A percentile compares a stretch with the other conserved stretches of the same genome.
These are phyloP conservation scores for Tricholoma matsutake DNA, from an alignment of 768 basidiomycete genomes.

Conservation along the genomic window DNA sequence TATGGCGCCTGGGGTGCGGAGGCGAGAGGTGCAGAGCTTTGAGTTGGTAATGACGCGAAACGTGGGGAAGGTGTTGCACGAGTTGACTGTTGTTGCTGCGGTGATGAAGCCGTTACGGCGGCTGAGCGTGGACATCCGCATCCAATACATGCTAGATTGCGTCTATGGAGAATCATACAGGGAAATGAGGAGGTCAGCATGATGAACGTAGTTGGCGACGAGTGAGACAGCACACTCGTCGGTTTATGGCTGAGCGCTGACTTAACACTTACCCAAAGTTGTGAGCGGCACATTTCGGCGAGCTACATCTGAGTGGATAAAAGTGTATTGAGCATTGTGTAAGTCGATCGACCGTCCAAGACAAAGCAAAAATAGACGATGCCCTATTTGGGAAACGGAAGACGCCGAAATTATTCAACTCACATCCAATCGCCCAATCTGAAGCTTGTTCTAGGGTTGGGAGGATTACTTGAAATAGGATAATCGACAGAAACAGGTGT, in stretches of 20 bases:
- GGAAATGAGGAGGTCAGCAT: slow-evolving; percentile 49
- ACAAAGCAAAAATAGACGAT: slow-evolving; percentile 23
- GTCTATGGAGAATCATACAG: slow-evolving; percentile 56
- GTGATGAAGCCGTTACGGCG: slow-evolving; percentile 21
- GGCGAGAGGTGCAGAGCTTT: slow-evolving; percentile 9
- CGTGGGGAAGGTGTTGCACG: slow-evolving; percentile 29
- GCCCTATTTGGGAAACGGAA: slow-evolving; percentile 10
- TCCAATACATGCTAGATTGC: slow-evolving; percentile 74
- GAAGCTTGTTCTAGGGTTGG: slow-evolving; percentile 65
- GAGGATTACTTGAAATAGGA: slow-evolving; percentile 65
- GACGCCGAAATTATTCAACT: slow-evolving; percentile 29
- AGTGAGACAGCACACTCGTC: slow-evolving; percentile 11
- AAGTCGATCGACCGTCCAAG: slow-evolving; percentile 18
- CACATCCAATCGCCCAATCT: slow-evolving; percentile 77
- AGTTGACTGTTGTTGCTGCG: slow-evolving; percentile 16
- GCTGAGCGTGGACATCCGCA: slow-evolving; percentile 63
- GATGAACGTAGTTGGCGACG: slow-evolving; percentile 6
- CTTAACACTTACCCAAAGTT: slow-evolving; percentile 74
- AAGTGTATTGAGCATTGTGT: slow-evolving; percentile 15
- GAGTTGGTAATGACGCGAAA: slow-evolving; percentile 25
- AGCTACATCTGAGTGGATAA: slow-evolving; percentile 51
- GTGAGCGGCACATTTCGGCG: slow-evolving; percentile 71
- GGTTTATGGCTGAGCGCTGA: slow-evolving; percentile 14
- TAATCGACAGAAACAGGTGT: slow-evolving; percentile 35
- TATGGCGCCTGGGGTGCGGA: slow-evolving; percentile 4